Evolutionary conservation across 148 eudicot species (phyloP).

Genomic region (Chenopodium formosanum): DNA sequence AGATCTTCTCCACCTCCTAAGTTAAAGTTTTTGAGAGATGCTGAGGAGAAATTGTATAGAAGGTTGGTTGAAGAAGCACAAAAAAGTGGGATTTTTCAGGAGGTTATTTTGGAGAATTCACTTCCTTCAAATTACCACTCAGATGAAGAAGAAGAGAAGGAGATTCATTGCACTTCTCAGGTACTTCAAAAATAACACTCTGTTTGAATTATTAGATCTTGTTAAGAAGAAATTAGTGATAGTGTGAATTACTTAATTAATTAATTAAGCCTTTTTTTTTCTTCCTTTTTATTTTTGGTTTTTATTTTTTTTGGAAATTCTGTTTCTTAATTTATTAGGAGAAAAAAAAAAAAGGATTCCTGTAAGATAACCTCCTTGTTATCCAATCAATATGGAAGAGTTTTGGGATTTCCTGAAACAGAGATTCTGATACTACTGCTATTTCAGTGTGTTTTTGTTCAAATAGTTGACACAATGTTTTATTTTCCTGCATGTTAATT

Average conservation of each 20-base stretch:
- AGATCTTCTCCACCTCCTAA: slow-evolving; percentile 86
- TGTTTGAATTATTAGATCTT: slow-evolving; percentile 22
- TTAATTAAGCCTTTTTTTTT: not conserved
- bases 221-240: slow-evolving; percentile 8
- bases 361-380: slow-evolving; percentile 31
- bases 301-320: not conserved
- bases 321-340: slow-evolving; percentile 13
- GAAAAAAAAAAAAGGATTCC: slow-evolving; percentile 5
- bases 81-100: slow-evolving; percentile 37
- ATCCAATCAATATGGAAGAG: slow-evolving; percentile 16
- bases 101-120: slow-evolving; percentile 23
- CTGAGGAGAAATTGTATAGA: slow-evolving; percentile 78
- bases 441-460: slow-evolving; percentile 17
- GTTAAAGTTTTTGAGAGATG: slow-evolving; percentile 91
- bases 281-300: not conserved
- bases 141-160: slow-evolving; percentile 17
- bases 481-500: slow-evolving; percentile 15
- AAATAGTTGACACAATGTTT: slow-evolving; percentile 9
- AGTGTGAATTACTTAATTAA: slow-evolving; percentile 15
- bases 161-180: slow-evolving; percentile 42
- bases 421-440: not conserved
- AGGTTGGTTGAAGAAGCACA: slow-evolving; percentile 67
- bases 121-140: not conserved
- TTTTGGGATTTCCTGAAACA: slow-evolving; percentile 25
- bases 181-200: slow-evolving; percentile 45